Evolutionary conservation across 768 basidiomycete species (phyloP).

Genomic region (Sporobolomyces roseus): DNA sequence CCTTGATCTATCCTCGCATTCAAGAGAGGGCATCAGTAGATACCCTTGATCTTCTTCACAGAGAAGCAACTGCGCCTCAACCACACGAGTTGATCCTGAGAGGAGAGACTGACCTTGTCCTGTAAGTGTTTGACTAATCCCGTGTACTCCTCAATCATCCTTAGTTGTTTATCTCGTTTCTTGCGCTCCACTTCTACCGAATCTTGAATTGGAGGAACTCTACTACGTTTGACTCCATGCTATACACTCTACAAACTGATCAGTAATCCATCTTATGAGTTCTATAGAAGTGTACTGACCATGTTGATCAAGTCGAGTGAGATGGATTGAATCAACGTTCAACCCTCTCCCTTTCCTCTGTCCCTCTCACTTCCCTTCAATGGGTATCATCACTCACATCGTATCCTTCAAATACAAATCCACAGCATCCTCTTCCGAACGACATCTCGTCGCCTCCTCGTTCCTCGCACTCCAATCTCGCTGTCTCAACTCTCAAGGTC

Average conservation of each 20-base stretch:
- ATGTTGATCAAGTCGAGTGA: not conserved
- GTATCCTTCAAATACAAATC: conserved; percentile 28
- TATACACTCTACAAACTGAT: no score
- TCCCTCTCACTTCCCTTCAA: not conserved
- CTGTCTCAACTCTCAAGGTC: conserved; percentile 32
- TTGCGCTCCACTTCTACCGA: conserved; percentile 37
- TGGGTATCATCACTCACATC: conserved; percentile 37
- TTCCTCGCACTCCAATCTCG: conserved; percentile 44
- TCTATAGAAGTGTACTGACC: not conserved
- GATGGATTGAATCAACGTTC: not conserved
- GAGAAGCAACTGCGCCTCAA: no score
- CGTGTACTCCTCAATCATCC: conserved; percentile 73
- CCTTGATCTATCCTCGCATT: conserved; percentile 66
- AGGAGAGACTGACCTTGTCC: conserved; percentile 52
- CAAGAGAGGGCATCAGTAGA: no score
- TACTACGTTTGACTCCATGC: conserved; percentile 51
- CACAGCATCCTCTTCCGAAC: conserved; percentile 5
- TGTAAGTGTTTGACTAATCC: conserved; percentile 60
- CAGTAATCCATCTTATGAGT: no score
- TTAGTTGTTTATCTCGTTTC: conserved; percentile 57
- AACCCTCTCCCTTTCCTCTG: not conserved
- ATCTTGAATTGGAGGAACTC: conserved; percentile 44
- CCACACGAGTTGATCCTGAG: no score
- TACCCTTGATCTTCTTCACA: no score
- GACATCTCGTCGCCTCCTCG: conserved; percentile 38